Conservation (phyloP, 345 rosid genomes). For the Murraya koenigii region DNA sequence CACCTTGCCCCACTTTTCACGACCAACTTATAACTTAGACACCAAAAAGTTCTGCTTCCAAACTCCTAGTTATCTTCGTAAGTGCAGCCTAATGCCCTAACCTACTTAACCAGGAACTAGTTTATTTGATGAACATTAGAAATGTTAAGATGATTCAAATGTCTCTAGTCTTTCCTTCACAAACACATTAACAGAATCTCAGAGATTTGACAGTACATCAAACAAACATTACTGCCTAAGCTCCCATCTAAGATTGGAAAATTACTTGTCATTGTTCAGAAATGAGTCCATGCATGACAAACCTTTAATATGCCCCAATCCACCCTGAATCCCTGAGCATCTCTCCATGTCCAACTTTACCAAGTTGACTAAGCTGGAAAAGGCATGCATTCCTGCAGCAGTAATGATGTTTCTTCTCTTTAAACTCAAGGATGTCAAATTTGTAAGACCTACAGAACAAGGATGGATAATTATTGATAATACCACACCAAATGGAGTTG, state of each 20-base stretch:
- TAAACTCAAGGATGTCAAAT: constrained; percentile 50
- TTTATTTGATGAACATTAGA: background rate
- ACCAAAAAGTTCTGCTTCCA: background rate
- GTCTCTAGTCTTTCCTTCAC: background rate
- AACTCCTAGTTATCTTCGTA: background rate
- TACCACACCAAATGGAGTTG: background rate
- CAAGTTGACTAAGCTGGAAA: constrained; percentile 47
- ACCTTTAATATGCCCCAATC: constrained; percentile 56
- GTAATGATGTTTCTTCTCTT: constrained; percentile 40
- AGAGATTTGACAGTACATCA: background rate
- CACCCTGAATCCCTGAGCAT: constrained; percentile 47
- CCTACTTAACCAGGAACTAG: background rate
- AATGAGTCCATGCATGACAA: constrained; percentile 7
- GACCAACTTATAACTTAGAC: too few species aligned
- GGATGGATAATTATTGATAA: background rate
- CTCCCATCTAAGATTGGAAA: background rate
- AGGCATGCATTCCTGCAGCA: constrained; percentile 40
- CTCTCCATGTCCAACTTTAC: constrained; percentile 57
- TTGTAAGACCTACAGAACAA: constrained; percentile 37
- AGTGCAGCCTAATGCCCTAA: background rate
- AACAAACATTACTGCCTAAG: background rate
- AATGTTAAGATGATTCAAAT: background rate
- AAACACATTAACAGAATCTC: background rate
- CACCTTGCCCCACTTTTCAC: background rate
- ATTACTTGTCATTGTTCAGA: background rate